Percentiles rank a stretch among this genome's conserved stretches.
Conservation (phyloP, 768 basidiomycete genomes). For the Pholiota conissans region DNA sequence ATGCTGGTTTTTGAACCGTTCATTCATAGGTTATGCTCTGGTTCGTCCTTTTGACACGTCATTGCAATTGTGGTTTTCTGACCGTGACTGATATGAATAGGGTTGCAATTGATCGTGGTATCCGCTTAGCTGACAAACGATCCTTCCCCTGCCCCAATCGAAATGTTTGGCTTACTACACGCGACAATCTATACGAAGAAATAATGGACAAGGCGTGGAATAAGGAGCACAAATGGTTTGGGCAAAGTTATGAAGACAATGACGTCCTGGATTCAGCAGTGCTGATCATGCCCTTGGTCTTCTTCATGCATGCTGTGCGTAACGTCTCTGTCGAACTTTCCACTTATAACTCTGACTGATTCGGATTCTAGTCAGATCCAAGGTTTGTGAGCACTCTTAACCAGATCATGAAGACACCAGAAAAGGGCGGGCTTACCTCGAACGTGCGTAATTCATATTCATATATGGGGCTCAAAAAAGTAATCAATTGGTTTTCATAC, state of each 20-base stretch:
- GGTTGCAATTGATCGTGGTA: slow-evolving; percentile 93
- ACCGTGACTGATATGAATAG: slow-evolving; percentile 33
- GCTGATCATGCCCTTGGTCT: slow-evolving; percentile 90
- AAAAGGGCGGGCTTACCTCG: slow-evolving; percentile 88
- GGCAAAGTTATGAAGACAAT: slow-evolving; percentile 89
- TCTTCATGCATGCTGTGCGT: slow-evolving; percentile 82
- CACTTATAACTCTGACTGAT: background rate
- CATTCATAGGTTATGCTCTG: slow-evolving; percentile 80
- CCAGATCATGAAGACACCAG: slow-evolving; percentile 81
- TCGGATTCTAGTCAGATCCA: slow-evolving; percentile 66
- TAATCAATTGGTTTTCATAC: background rate
- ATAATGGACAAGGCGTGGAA: slow-evolving; percentile 92
- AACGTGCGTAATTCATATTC: slow-evolving; percentile 50
- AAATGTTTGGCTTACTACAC: slow-evolving; percentile 66
- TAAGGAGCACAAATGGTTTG: slow-evolving; percentile 63
- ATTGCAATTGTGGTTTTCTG: background rate
- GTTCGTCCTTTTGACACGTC: slow-evolving; percentile 34
- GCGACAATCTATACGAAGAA: slow-evolving; percentile 89
- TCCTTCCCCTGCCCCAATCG: slow-evolving; percentile 84
- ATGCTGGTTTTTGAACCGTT: no score
- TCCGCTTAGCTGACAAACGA: slow-evolving; percentile 93
- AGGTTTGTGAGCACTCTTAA: slow-evolving; percentile 86
- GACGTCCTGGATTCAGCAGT: slow-evolving; percentile 84
- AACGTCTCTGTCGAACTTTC: background rate
- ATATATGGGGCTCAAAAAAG: background rate